These are phyloP conservation scores for Ambrosia artemisiifolia DNA, from an alignment of 129 eudicot species.

Conservation along the genomic window DNA sequence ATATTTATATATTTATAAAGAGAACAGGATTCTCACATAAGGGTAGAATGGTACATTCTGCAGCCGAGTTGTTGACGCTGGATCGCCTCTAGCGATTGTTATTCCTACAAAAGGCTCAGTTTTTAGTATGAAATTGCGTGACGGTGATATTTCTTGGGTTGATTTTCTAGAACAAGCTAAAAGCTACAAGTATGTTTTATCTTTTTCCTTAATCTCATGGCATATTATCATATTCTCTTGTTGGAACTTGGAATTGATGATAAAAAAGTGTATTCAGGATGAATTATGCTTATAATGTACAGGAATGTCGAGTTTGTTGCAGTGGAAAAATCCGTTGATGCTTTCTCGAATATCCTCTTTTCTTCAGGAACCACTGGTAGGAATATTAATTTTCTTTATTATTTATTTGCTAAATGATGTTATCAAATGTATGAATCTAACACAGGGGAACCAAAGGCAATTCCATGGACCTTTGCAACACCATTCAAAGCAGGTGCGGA, in stretches of 20 bases:
- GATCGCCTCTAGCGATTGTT: conserved; percentile 78
- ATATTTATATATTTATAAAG: not conserved
- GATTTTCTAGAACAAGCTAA: conserved; percentile 61
- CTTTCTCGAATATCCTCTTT: conserved; percentile 80
- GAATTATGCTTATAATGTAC: conserved; percentile 23
- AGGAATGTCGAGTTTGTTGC: conserved; percentile 73
- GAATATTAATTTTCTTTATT: not conserved
- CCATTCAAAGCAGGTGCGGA: conserved; percentile 93
- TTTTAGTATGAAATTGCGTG: conserved; percentile 58
- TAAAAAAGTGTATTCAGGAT: not conserved
- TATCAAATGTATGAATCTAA: not conserved
- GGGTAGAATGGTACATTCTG: conserved; percentile 24
- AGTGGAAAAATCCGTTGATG: conserved; percentile 66
- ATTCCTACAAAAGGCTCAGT: conserved; percentile 56
- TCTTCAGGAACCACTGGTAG: conserved; percentile 98
- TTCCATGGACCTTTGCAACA: conserved; percentile 87
- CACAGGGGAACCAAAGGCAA: conserved; percentile 91
- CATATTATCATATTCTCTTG: not conserved
- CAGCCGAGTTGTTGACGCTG: conserved; percentile 92
- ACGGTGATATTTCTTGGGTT: conserved; percentile 80
- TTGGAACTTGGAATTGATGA: conserved; percentile 1
- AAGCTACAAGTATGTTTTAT: conserved; percentile 47
- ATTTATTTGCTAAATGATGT: not conserved
- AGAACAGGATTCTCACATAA: conserved; percentile 23
- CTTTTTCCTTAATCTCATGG: not conserved